Base-by-base conservation (phyloP, 129 eudicot genomes). In the Ambrosia trifida region DNA sequence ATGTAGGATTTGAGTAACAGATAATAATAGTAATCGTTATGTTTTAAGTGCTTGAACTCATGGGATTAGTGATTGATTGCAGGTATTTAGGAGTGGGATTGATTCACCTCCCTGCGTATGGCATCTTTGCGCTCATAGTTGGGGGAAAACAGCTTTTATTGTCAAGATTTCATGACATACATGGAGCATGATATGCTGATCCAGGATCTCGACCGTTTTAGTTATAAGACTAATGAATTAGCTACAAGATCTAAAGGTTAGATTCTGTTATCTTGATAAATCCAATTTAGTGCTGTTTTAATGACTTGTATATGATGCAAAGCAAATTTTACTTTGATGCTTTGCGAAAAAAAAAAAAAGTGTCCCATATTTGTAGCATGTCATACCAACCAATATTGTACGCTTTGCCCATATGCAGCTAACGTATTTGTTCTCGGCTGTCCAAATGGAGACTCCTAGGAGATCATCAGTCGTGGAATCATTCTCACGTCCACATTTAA, bases 1-100 rank as follows among this genome's bases (percentile, higher is more conserved):
- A 35, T 35, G 49, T 51, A 51, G 61, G 61, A 49, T 47, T 28
- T 31, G 31, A 49, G 61, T 68, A 32, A 33, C 18, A 11, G 38
- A 38, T 38, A 8, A 11, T 2, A 38, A 13, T 14, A 53, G 31
- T 20, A 56, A 57, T n/a, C 24, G 30, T 57, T 71, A 13, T 8
- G 45, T 44, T 53, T 46, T 33, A 46, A 32, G 35, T 7, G 44
- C 33, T 38, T 40, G 13, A 74, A 50, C 32, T 74, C 14, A 64
- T 64, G 72, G 33, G 35, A 51, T 36, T 51, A 36, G 35, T 67
- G 61, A 57, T 44, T 38, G 8, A 40, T 68, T 74, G 77, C 96
- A 94, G 98, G 98, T 94, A 94, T 79, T 77, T 88, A 49, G 95
- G 68, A 40, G 86, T 94, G 46, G 95, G 96, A 11, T 56, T 85